Evolutionary conservation across 345 rosid genomes (phyloP).

Genomic region (Eucalyptus tenuipes): DNA sequence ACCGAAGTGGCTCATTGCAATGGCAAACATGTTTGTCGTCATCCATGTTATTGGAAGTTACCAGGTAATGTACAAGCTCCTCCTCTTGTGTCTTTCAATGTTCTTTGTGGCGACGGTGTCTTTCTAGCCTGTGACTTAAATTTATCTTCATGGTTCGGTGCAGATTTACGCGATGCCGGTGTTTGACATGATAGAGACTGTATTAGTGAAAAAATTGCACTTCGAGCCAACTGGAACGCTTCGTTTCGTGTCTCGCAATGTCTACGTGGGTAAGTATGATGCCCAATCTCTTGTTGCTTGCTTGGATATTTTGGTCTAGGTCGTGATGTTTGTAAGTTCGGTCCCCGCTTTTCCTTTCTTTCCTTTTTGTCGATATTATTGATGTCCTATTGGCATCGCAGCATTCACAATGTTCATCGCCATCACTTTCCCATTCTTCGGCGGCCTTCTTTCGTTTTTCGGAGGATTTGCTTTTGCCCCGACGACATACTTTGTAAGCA

Average conservation of each 20-base stretch:
- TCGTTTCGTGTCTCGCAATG: conserved; percentile 34
- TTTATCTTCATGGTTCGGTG: not conserved
- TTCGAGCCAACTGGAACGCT: conserved; percentile 30
- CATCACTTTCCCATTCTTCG: conserved; percentile 73
- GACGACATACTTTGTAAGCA: conserved; percentile 72
- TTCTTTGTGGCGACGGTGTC: not conserved
- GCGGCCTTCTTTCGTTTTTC: conserved; percentile 69
- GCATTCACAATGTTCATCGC: conserved; percentile 59
- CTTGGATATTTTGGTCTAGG: not conserved
- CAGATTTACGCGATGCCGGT: conserved; percentile 76
- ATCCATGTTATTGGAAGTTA: conserved; percentile 77
- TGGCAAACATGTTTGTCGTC: conserved; percentile 62
- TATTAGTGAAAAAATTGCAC: conserved; percentile 43
- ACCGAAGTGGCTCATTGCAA: conserved; percentile 58
- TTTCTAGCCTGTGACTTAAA: not conserved
- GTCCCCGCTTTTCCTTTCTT: not conserved
- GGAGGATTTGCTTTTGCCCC: conserved; percentile 94
- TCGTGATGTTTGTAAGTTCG: not conserved
- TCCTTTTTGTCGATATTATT: not conserved
- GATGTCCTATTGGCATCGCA: not conserved
- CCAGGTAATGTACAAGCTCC: conserved; percentile 23
- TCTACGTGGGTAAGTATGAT: conserved; percentile 43
- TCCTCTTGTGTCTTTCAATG: not conserved
- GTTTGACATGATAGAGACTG: conserved; percentile 70
- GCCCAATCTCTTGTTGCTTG: not conserved